Evolutionary conservation across 2,329 filamentous ascomycete species (phyloP).

Genomic region (Tolypocladium nubicola): DNA sequence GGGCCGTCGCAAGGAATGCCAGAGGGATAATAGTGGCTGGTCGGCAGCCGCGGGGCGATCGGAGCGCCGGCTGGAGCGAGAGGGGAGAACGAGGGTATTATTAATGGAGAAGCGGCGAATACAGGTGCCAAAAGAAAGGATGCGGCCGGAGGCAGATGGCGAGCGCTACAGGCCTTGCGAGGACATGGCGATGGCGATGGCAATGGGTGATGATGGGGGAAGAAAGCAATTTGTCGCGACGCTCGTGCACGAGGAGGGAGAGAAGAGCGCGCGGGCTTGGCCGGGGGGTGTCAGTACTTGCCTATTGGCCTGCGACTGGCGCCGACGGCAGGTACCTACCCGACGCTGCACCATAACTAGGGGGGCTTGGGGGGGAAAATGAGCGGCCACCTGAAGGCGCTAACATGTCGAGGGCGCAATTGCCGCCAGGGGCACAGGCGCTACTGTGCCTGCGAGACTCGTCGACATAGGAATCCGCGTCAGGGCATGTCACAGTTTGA

Average conservation of each 20-base stretch:
- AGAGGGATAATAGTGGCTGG: neutral
- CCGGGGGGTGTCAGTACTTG: neutral
- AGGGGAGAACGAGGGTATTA: neutral
- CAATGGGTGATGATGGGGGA: neutral
- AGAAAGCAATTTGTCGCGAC: neutral
- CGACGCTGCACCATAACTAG: neutral
- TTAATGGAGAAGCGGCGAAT: neutral
- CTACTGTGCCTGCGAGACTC: neutral
- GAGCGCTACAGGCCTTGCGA: neutral
- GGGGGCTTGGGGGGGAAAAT: neutral
- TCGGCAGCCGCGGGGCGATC: neutral
- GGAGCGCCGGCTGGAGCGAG: neutral
- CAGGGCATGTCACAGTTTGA: neutral
- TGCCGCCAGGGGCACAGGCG: neutral
- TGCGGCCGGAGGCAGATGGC: neutral
- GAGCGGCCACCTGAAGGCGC: neutral
- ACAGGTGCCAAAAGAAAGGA: constrained; percentile 1
- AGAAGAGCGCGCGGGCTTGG: neutral
- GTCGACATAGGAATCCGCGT: neutral
- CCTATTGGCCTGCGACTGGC: neutral
- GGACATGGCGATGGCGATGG: neutral
- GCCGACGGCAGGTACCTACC: neutral
- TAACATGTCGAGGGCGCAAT: neutral
- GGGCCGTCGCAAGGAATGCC: neutral
- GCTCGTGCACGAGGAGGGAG: neutral